Percentiles rank a stretch among this genome's conserved stretches.
Evolutionary conservation across 2,329 filamentous ascomycete species (phyloP).

Genomic region (Cercospora sp.): DNA sequence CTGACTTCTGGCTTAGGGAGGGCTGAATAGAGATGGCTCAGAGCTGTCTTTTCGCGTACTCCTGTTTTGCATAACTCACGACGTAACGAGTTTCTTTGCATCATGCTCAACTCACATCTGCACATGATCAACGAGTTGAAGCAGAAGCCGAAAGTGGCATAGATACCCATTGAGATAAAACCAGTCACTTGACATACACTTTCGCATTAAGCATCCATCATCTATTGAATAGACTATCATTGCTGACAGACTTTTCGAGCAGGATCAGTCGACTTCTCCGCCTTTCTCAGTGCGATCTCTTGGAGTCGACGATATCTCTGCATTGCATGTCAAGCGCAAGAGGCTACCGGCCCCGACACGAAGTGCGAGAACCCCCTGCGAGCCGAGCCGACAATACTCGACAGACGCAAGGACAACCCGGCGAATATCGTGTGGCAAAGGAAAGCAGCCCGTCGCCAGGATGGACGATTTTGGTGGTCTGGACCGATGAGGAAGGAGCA

Average conservation of each 20-base stretch:
- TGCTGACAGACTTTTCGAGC: not conserved
- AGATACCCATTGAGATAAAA: not conserved
- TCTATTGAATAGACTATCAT: not conserved
- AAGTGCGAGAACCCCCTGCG: not conserved
- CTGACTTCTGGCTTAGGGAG: constrained; percentile 4
- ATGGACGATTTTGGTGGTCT: not conserved
- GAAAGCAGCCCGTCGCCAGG: not conserved
- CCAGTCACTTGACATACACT: not conserved
- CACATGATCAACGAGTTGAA: not conserved
- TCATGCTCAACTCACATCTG: not conserved
- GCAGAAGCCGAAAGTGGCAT: not conserved
- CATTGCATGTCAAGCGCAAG: not conserved
- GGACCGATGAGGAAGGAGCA: not conserved
- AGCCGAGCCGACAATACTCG: not conserved
- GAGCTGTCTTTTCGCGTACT: not conserved
- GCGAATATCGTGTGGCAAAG: not conserved
- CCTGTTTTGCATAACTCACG: not conserved
- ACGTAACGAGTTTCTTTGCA: constrained; percentile 1
- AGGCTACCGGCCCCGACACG: not conserved
- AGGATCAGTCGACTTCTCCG: not conserved
- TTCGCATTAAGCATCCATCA: not conserved
- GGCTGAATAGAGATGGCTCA: not conserved
- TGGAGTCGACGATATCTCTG: not conserved
- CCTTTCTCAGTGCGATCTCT: too few relatives aligned
- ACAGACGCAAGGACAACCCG: not conserved